These are phyloP conservation scores for Vigna angularis DNA, from an alignment of 306 rosid genomes.

Conservation along the genomic window DNA sequence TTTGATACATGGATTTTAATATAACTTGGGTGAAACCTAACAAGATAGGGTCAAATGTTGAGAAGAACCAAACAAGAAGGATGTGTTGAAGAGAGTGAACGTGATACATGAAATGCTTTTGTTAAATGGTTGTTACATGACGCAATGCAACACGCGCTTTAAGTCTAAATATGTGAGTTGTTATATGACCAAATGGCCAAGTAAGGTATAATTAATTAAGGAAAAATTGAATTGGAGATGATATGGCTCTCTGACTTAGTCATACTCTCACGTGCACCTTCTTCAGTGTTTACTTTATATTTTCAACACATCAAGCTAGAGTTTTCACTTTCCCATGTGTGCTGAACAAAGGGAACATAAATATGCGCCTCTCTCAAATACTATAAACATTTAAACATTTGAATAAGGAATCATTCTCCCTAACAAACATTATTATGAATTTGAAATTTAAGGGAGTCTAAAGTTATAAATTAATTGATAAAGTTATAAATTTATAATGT, in stretches of 20 bases:
- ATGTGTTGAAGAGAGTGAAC: neutral
- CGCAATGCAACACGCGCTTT: neutral
- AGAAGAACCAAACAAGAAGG: neutral
- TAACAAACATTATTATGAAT: too few species aligned
- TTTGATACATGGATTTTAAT: neutral
- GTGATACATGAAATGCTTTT: neutral
- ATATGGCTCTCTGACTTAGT: neutral
- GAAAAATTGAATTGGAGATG: neutral
- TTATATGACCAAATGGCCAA: neutral
- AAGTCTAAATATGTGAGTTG: neutral
- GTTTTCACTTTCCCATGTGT: neutral
- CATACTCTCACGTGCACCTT: neutral
- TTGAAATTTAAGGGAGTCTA: too few species aligned
- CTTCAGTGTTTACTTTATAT: neutral
- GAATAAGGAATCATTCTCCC: neutral
- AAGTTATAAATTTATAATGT: too few species aligned
- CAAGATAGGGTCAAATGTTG: neutral
- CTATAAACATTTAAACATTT: neutral
- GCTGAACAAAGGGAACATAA: neutral
- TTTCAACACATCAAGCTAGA: neutral
- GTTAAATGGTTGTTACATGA: neutral
- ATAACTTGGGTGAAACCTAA: neutral
- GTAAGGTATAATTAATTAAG: neutral
- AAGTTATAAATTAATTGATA: too few species aligned
- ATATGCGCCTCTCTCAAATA: neutral